Evolutionary conservation across 2,329 filamentous ascomycete species (phyloP).

Genomic region (Ilyonectria mors-panacis): DNA sequence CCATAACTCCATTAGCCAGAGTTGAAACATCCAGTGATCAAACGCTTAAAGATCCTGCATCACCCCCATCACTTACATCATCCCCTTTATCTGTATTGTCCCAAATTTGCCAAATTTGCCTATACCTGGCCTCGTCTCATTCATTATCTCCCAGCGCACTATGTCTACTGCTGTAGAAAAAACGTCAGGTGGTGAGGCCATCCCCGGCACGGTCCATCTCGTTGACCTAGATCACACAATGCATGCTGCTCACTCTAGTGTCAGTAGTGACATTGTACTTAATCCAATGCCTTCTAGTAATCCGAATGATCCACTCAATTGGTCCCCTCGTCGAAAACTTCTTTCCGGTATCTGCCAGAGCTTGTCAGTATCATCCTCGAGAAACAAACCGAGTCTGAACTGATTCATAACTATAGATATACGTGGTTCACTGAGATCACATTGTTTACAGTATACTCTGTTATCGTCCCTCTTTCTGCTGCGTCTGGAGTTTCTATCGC

Average conservation of each 20-base stretch:
- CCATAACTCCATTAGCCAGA: too few species aligned
- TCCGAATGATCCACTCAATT: slow-evolving; percentile 68
- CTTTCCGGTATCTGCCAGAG: slow-evolving; percentile 49
- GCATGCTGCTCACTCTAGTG: slow-evolving; percentile 51
- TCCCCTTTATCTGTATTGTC: too few species aligned
- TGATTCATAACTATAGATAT: slow-evolving; percentile 44
- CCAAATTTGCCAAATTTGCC: too few species aligned
- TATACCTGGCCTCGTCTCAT: slow-evolving; percentile 2
- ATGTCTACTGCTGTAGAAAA: slow-evolving; percentile 4
- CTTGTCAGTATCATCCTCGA: slow-evolving; percentile 49
- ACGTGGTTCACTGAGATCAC: slow-evolving; percentile 59
- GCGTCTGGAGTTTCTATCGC: slow-evolving; percentile 51
- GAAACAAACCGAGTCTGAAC: not conserved
- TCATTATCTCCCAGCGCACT: not conserved
- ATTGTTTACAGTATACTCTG: slow-evolving; percentile 56
- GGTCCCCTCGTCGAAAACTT: slow-evolving; percentile 53
- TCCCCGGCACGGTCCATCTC: slow-evolving; percentile 60
- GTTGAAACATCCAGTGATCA: not conserved
- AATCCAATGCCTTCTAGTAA: slow-evolving; percentile 65
- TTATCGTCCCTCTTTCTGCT: slow-evolving; percentile 54
- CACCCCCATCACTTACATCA: too few species aligned
- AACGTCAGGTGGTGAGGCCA: slow-evolving; percentile 10
- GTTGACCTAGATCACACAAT: slow-evolving; percentile 56
- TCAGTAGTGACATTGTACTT: slow-evolving; percentile 62
- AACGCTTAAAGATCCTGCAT: not conserved